Base-by-base conservation (phyloP, 495 filamentous ascomycete species). In the Penicillium turbatum region DNA sequence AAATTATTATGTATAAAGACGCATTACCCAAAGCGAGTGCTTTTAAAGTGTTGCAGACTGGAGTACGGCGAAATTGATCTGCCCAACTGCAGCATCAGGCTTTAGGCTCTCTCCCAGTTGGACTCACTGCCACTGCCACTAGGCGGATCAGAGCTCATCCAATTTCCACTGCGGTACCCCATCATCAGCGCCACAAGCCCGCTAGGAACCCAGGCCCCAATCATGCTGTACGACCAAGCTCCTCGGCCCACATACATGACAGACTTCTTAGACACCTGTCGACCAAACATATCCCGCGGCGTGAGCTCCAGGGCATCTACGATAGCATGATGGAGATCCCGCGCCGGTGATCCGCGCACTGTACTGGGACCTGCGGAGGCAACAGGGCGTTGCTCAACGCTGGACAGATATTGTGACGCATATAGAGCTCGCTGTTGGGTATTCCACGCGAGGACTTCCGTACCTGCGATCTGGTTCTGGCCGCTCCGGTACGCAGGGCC, bases 171-270 rank as follows among this genome's bases (percentile, higher is more conserved):
- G 36, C 81, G 71, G 30, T 88, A 79, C 1, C 91, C 88, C 79
- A 96, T 82, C 89, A 97, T 96, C 86, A 88, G 89, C 15, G 81
- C 82, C 19, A 97, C 88, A 27, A 97, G 39, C 6, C 84, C 81
- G 15, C 79, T 74, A 9, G 93, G 93, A n/a, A 85, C 79, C 85
- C 86, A 95, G 13, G 81, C 78, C 2, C 93, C 95, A 1, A 97
- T 85, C 31, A 95, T 72, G n/a, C 86, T 86, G 69, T 98, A 97
- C 0, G 87, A 75, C 41, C 83, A 66, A 11, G 88, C 89, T 5
- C 93, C 95, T 42, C 88, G 77, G 8, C 93, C 93, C 13, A 95
- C 86, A 34, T 88, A 82, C 53, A 88, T 77, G 2, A 86, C 78
- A 8, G 75, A 66, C 44, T 63, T 72, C 55, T 75, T 78, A 15